Base-by-base conservation (phyloP, 2,329 filamentous ascomycete genomes). In the Capronia coronata region DNA sequence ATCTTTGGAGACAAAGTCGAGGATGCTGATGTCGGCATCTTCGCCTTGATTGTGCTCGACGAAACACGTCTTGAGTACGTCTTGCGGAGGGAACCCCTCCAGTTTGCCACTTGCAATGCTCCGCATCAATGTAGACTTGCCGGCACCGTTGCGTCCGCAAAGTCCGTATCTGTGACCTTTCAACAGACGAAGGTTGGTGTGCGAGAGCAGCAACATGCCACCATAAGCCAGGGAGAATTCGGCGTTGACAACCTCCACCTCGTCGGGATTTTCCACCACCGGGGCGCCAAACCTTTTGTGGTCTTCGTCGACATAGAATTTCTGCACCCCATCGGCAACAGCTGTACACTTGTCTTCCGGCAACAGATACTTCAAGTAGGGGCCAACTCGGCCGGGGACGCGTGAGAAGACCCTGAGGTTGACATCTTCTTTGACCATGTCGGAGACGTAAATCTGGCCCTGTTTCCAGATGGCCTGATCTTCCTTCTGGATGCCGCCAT, bases 11-110 rank as follows among this genome's bases (percentile, higher is more conserved):
- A 94, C 86, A 66, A 94, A 98, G 50, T 97, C 86, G 14, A 97
- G 76, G 63, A 98, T 97, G 71, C 83, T 96, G 54, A 97, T 85
- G 56, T 97, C 90, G 29, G 93, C 91, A 70, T 96, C 91, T 69
- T 97, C 93, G 48, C 93, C 93, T 71, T 98, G 91, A 73, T 97
- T 97, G 75, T 98, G 93, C 75, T 98, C 93, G 37, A 98, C 93
- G 65, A 97, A 98, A 72, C 91, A 97, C 9, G 91, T 97, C 62
- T 87, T 86, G 62, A 98, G 82, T 52, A 90, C 84, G 58, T 96
- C 89, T 66, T 93, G 89, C 13, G 88, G 76, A 30, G 93, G 93
- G 73, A 98, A 98, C 7, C 93, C 93, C 70, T 98, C 93, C 2
- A 98, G 79, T 76, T 98, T 98, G 64, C 90, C 91, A 52, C 85